Evolutionary conservation across 345 rosid genomes (phyloP).

Genomic region (Raphanus raphanistrum): DNA sequence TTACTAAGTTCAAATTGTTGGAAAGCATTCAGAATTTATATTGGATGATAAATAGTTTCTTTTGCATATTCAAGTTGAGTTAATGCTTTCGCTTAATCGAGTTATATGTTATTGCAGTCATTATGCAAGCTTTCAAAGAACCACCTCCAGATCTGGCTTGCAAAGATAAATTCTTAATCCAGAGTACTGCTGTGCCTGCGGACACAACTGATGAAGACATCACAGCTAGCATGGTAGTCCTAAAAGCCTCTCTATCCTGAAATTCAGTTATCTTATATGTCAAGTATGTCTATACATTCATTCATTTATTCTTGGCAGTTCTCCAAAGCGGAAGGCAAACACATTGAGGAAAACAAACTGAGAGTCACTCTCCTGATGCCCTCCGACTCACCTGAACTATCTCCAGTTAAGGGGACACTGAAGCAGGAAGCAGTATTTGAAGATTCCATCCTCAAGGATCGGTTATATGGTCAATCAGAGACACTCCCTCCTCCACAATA

Average conservation of each 20-base stretch:
- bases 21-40: not conserved
- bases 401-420: conserved; percentile 58
- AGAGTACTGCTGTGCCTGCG: conserved; percentile 71
- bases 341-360: conserved; percentile 83
- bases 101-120: conserved; percentile 53
- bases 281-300: conserved; percentile 1
- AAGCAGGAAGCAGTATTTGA: conserved; percentile 52
- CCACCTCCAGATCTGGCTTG: conserved; percentile 75
- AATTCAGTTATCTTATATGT: conserved; percentile 8
- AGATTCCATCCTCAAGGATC: conserved; percentile 52
- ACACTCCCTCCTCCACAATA: conserved; percentile 41
- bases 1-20: conserved; percentile 10
- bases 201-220: conserved; percentile 76
- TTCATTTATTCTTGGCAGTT: conserved; percentile 52
- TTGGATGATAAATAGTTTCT: conserved; percentile 2
- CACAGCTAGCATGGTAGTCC: conserved; percentile 58
- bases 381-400: conserved; percentile 60
- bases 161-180: conserved; percentile 97
- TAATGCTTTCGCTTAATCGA: conserved; percentile 5
- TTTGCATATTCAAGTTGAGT: conserved; percentile 8
- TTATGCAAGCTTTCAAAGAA: conserved; percentile 81
- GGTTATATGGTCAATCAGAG: conserved; percentile 46
- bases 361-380: conserved; percentile 71
- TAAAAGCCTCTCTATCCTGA: conserved; percentile 18
- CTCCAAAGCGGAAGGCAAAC: conserved; percentile 56